Evolutionary conservation across 805 yeast species (phyloP).

Genomic region (Candida saitoana): DNA sequence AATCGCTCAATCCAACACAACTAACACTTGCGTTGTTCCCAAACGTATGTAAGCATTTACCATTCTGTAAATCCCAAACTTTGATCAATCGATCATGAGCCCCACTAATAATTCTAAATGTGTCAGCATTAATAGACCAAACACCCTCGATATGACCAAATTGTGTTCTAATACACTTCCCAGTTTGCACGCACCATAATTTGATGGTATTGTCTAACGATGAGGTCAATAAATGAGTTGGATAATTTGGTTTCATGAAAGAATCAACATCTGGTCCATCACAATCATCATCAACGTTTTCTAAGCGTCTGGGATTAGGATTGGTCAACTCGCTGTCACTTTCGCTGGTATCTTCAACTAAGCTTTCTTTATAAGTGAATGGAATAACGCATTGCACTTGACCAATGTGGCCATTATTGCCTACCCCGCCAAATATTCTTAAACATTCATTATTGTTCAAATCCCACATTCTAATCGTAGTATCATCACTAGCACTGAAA

Average conservation of each 20-base stretch:
- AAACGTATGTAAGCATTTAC: constrained; percentile 91
- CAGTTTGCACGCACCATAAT: constrained; percentile 84
- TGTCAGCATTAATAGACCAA: constrained; percentile 95
- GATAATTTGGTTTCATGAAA: constrained; percentile 40
- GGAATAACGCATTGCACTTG: constrained; percentile 94
- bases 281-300: constrained; percentile 8
- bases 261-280: constrained; percentile 14
- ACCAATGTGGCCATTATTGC: constrained; percentile 81
- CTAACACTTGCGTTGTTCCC: constrained; percentile 59
- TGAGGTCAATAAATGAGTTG: constrained; percentile 81
- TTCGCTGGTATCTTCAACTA: constrained; percentile 45
- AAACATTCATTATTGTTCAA: constrained; percentile 74
- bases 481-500: constrained; percentile 87
- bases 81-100: constrained; percentile 88
- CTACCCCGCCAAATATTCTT: constrained; percentile 71
- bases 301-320: not conserved
- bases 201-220: constrained; percentile 91
- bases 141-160: constrained; percentile 98
- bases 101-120: constrained; percentile 89
- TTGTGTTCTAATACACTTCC: constrained; percentile 86
- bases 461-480: constrained; percentile 95
- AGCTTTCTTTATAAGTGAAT: constrained; percentile 60
- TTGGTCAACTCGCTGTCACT: constrained; percentile 28
- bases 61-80: constrained; percentile 95
- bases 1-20: constrained; percentile 84